Evolutionary conservation across 805 yeast species (phyloP), one percentile per base, ranked within the genome.

Genomic region (Starmerella powellii): DNA sequence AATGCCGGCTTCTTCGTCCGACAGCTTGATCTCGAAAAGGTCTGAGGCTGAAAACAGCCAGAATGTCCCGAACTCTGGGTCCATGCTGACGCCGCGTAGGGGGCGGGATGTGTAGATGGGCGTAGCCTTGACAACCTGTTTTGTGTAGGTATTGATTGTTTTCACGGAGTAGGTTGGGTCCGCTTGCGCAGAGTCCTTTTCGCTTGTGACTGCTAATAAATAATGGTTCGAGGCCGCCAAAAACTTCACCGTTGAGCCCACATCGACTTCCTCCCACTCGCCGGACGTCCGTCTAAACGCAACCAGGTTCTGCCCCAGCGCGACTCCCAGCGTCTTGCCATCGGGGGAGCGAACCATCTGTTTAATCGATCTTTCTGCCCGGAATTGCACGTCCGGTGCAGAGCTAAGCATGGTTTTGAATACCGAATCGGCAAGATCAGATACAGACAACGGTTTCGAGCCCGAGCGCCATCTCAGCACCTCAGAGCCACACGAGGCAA

Each of bases 11-110:
- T 76, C 66, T 58, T 88, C 96, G 54, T 80, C 71, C 28, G 70
- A 70, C 11, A 83, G 64, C 8, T 49, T 52, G 6, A 91, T 61
- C 57, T 91, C 98, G 56, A 71, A 81, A 8, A 91, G 74, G 37
- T 67, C 67, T 4, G 62, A 55, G 11, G 63, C 59, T 0, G 91
- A 74, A 52, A 66, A 83, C 3, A 81, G 60, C 98, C 98, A 91
- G 52, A 66, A 81, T 0, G 97, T 82, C 1, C 66, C 56, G 34
- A 61, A 60, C 3, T 59, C 45, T 39, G 61, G 59, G 52, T 81
- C 93, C 1, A 67, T 65, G 2, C 69, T 54, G 4, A 75, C 55
- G 0, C 79, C 79, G 6, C 67, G 42, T 35, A 71, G 55, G 21
- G 57, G 52, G 35, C 67, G 72, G 34, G 31, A 4, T 12, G 16